Conservation (phyloP, 352 stramenopile species). For the Pythium insidiosum region DNA sequence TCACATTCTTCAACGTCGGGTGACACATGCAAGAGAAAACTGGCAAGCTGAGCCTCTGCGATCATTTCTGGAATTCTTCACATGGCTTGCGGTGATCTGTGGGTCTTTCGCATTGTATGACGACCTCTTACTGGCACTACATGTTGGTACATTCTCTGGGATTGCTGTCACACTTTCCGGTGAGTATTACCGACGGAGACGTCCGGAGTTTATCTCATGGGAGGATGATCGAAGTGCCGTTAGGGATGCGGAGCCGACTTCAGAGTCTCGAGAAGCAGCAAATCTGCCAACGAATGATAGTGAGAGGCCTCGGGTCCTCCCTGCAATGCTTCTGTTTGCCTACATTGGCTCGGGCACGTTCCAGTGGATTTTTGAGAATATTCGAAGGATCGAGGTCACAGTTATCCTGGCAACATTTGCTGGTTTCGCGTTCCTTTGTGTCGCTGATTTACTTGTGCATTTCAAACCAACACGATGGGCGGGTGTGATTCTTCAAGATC, state of each 20-base stretch:
- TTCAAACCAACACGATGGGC: constrained; percentile 41
- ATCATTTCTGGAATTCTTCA: constrained; percentile 80
- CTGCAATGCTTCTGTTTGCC: constrained; percentile 67
- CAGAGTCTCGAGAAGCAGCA: too few relatives aligned
- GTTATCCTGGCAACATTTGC: constrained; percentile 67
- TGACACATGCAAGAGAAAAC: constrained; percentile 72
- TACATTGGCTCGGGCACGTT: constrained; percentile 84
- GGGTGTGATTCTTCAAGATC: constrained; percentile 78
- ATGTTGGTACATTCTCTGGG: constrained; percentile 76
- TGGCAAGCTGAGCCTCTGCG: constrained; percentile 67
- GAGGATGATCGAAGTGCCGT: constrained; percentile 17
- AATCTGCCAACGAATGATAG: background rate
- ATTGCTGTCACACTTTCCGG: constrained; percentile 74
- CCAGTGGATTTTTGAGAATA: constrained; percentile 86
- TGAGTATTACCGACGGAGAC: constrained; percentile 65
- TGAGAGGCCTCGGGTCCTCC: constrained; percentile 22
- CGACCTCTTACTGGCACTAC: constrained; percentile 66
- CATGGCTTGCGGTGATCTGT: constrained; percentile 71
- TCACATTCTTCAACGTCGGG: constrained; percentile 61
- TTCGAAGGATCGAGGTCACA: constrained; percentile 76
- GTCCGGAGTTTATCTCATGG: constrained; percentile 46
- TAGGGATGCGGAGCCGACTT: too few relatives aligned
- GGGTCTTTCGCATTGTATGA: constrained; percentile 79
- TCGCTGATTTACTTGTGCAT: constrained; percentile 50
- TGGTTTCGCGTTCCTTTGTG: constrained; percentile 78